A percentile compares a stretch with the other conserved stretches of the same genome.
Conservation (phyloP, 2,329 filamentous ascomycete genomes). For the Aspergillaceae sp. region DNA sequence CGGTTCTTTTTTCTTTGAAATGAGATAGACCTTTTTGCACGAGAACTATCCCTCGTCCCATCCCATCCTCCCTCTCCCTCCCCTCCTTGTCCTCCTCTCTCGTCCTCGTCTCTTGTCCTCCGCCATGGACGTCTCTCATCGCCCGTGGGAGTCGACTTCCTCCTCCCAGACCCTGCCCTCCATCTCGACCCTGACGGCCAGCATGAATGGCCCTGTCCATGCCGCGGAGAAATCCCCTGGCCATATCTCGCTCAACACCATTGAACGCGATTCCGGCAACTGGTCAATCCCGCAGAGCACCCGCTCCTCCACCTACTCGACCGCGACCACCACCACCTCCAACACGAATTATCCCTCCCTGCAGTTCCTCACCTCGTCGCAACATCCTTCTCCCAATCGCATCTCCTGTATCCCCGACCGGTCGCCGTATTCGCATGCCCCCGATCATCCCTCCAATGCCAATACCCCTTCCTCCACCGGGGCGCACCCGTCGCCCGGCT, state of each 20-base stretch:
- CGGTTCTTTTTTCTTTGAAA: too few species aligned
- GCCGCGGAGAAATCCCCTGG: conserved; percentile 36
- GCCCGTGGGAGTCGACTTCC: conserved; percentile 37
- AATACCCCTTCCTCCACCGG: conserved; percentile 30
- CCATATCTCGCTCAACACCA: conserved; percentile 36
- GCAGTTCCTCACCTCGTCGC: conserved; percentile 36
- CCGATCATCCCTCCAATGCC: conserved; percentile 27
- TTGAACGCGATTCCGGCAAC: conserved; percentile 50
- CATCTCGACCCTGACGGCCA: conserved; percentile 41
- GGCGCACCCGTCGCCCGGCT: conserved; percentile 32
- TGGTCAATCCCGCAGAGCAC: conserved; percentile 53
- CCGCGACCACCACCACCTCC: conserved; percentile 35
- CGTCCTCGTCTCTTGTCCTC: too few species aligned
- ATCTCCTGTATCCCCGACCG: conserved; percentile 31
- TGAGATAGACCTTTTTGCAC: too few species aligned
- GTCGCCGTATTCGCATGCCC: conserved; percentile 35
- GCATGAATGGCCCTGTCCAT: conserved; percentile 26
- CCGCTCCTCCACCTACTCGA: conserved; percentile 45
- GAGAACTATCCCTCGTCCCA: too few species aligned
- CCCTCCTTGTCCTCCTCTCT: too few species aligned
- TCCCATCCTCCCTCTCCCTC: too few species aligned
- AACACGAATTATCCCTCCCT: conserved; percentile 32
- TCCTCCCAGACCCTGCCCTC: conserved; percentile 38
- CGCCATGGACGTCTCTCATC: conserved; percentile 36
- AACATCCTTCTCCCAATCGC: conserved; percentile 39